phyloP scores from a whole-genome alignment of 2,329 filamentous ascomycete genomes.

The Tolypocladium ophioglossoides region DNA sequence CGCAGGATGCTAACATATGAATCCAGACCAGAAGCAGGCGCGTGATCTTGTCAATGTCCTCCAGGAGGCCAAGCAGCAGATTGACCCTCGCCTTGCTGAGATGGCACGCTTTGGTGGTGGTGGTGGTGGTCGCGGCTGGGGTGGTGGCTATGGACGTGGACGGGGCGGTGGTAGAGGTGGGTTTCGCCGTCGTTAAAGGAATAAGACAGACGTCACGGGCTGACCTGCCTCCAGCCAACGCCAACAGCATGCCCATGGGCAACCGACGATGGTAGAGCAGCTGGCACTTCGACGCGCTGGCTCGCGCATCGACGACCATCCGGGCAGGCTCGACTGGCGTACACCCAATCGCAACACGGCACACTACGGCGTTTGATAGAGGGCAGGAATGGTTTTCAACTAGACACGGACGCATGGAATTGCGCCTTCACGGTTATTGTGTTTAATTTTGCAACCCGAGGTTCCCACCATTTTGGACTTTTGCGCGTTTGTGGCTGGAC shows the following conservation, averaged over 20 bases:
- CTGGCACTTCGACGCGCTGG: neutral
- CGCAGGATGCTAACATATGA: neutral
- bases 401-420: conserved; percentile 8
- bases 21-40: conserved; percentile 77
- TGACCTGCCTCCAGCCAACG: conserved; percentile 26
- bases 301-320: neutral
- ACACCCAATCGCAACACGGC: conserved; percentile 7
- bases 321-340: neutral
- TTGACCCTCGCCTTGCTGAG: conserved; percentile 89
- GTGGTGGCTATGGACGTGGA: conserved; percentile 60
- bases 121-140: conserved; percentile 62
- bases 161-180: conserved; percentile 42
- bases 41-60: conserved; percentile 92
- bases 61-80: conserved; percentile 93
- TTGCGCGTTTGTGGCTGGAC: neutral
- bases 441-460: conserved; percentile 1
- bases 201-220: neutral
- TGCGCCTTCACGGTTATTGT: conserved; percentile 3
- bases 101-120: conserved; percentile 90
- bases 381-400: conserved; percentile 11
- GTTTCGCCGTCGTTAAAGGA: conserved; percentile 22
- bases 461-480: neutral
- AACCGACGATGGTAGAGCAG: conserved; percentile 39
- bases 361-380: conserved; percentile 21
- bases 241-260: conserved; percentile 39